phyloP scores from a whole-genome alignment of 164 flowering plant genomes.

The Sextonia rubra region DNA sequence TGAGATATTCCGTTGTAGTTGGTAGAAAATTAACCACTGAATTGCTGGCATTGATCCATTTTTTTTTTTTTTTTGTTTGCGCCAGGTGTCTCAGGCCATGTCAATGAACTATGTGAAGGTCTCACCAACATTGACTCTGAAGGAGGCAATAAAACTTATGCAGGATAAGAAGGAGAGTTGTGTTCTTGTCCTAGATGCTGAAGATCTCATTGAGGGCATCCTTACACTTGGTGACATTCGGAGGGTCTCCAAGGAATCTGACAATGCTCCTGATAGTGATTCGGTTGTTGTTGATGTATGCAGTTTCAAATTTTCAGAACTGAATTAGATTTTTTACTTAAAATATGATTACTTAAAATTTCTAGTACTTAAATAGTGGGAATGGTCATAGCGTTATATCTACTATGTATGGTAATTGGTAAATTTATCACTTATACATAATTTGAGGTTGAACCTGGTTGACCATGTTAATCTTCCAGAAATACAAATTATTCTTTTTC shows the following conservation, averaged over 20 bases:
- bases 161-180: conserved; percentile 57
- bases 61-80: not conserved
- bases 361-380: too few relatives aligned
- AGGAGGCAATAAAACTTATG: conserved; percentile 61
- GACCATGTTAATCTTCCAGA: too few relatives aligned
- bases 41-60: too few relatives aligned
- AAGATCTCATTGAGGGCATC: conserved; percentile 80
- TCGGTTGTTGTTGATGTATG: conserved; percentile 57
- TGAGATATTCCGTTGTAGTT: too few relatives aligned
- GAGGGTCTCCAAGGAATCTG: conserved; percentile 45
- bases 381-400: too few relatives aligned
- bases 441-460: too few relatives aligned
- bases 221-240: conserved; percentile 76
- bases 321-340: not conserved
- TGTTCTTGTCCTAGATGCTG: conserved; percentile 67
- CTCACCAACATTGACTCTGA: conserved; percentile 38
- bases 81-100: conserved; percentile 89
- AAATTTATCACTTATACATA: too few relatives aligned
- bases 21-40: too few relatives aligned
- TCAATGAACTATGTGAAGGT: conserved; percentile 61
- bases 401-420: too few relatives aligned
- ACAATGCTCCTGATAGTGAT: conserved; percentile 34
- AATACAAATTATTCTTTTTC: too few relatives aligned
- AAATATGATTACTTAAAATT: not conserved
- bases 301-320: not conserved